Evolutionary conservation across 2,329 filamentous ascomycete genomes (phyloP), one percentile per base, ranked within the genome.

Genomic region (Sphaerostilbella broomeana): DNA sequence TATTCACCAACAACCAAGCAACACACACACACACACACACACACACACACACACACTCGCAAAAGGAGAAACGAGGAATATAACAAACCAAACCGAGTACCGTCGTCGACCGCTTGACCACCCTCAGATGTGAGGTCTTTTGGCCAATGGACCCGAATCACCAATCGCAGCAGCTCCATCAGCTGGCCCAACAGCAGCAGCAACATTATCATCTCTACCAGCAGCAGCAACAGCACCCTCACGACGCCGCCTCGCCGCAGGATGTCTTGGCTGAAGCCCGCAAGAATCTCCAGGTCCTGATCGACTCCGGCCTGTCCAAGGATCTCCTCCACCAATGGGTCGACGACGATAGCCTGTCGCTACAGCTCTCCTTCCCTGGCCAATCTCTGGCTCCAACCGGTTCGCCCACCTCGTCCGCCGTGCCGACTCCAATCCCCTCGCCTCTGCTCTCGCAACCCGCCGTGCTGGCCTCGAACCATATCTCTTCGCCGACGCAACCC

Each of bases 231-330:
- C 50, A 53, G 28, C 54, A 57, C 38, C 51, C 51, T 31, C 46
- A 54, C 42, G 60, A 62, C 17, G 37, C 42, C 27, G 51, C 62
- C 27, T 62, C 59, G 16, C 58, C 65, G 12, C 63, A 67, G 45
- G 61, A 69, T 55, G 61, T 68, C 38, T 58, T 69, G 40, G 63
- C 60, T 15, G 65, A 69, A 52, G 65, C 65, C 30, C 56, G 65
- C 31, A 65, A 67, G 50, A 68, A 67, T 42, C 59, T 69, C 6
- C 64, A 69, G 54, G 61, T 61, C 31, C 52, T 69, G 47, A 69
- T 69, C 47, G 65, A 68, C 44, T 65, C 64, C 12, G 65, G 65
- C 30, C 50, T 69, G 8, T 68, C 65, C 36, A 64, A 61, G 49
- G 65, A 68, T 41, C 50, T 62, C 27, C 58, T 65, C 19, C 62